A percentile compares a stretch with the other conserved stretches of the same genome.
Conservation (phyloP, 768 basidiomycete genomes). For the Cyclocybe cylindracea region DNA sequence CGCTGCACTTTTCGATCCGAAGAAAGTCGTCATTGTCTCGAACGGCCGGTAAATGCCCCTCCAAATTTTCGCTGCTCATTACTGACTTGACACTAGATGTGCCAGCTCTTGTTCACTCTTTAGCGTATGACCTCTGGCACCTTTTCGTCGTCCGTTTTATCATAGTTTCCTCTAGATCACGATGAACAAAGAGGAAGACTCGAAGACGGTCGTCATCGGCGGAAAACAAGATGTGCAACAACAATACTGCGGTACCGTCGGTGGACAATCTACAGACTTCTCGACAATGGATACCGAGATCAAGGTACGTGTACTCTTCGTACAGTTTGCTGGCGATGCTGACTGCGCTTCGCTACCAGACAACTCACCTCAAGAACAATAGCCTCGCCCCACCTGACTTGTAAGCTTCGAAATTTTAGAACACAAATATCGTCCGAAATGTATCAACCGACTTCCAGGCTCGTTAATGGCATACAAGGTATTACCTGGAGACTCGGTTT, state of each 20-base stretch:
- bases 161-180: constrained; percentile 40
- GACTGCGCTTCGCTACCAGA: constrained; percentile 29
- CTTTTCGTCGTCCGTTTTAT: not conserved
- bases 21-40: constrained; percentile 54
- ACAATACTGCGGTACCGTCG: constrained; percentile 64
- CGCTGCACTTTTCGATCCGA: constrained; percentile 48
- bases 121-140: constrained; percentile 35
- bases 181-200: constrained; percentile 60
- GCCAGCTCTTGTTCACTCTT: constrained; percentile 52
- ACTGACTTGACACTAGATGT: constrained; percentile 32
- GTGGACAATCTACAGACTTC: constrained; percentile 63
- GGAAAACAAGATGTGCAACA: constrained; percentile 51
- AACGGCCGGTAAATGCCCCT: constrained; percentile 44
- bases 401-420: constrained; percentile 29
- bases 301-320: constrained; percentile 35
- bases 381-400: constrained; percentile 64
- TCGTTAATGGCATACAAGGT: constrained; percentile 60
- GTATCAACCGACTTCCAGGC: constrained; percentile 24
- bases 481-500: constrained; percentile 66
- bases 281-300: constrained; percentile 61
- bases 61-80: not conserved
- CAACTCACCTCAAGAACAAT: constrained; percentile 53
- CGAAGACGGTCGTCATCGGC: constrained; percentile 56
- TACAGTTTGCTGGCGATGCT: not conserved
- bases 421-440: not conserved